Evolutionary conservation across 2,329 filamentous ascomycete genomes (phyloP).

Genomic region (Huntiella decipiens): DNA sequence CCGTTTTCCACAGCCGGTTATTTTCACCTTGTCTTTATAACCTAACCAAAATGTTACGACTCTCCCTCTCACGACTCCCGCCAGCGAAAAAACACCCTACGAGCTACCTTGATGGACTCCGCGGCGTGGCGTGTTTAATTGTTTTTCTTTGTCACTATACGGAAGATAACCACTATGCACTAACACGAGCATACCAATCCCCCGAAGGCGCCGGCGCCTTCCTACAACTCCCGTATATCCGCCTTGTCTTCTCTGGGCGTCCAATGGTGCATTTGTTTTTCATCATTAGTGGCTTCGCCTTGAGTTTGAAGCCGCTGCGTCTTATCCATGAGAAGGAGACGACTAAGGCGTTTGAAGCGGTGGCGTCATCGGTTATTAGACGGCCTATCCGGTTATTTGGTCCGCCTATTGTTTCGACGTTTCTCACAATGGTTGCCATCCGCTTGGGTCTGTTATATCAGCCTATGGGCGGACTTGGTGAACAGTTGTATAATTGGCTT

Average conservation of each 20-base stretch:
- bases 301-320: conserved; percentile 34
- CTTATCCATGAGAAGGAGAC: conserved; percentile 15
- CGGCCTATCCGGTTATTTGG: conserved; percentile 32
- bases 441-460: conserved; percentile 14
- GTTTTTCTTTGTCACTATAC: conserved; percentile 37
- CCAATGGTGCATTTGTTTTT: conserved; percentile 43
- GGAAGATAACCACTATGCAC: conserved; percentile 12
- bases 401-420: conserved; percentile 30
- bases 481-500: conserved; percentile 27
- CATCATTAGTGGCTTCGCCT: conserved; percentile 41
- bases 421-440: conserved; percentile 24
- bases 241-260: conserved; percentile 34
- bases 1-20: too few relatives aligned
- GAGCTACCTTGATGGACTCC: conserved; percentile 38
- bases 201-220: conserved; percentile 19
- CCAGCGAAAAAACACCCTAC: conserved; percentile 25
- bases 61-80: too few relatives aligned
- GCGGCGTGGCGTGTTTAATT: conserved; percentile 34
- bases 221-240: conserved; percentile 33
- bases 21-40: too few relatives aligned
- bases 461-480: conserved; percentile 10
- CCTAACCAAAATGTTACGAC: too few relatives aligned
- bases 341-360: conserved; percentile 12
- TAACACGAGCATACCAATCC: conserved; percentile 22
- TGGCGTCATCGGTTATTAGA: conserved; percentile 33